A percentile compares a stretch with the other conserved stretches of the same genome.
Conservation (phyloP, 202 grass and related monocot genomes). For the Elaeis oleifera region DNA sequence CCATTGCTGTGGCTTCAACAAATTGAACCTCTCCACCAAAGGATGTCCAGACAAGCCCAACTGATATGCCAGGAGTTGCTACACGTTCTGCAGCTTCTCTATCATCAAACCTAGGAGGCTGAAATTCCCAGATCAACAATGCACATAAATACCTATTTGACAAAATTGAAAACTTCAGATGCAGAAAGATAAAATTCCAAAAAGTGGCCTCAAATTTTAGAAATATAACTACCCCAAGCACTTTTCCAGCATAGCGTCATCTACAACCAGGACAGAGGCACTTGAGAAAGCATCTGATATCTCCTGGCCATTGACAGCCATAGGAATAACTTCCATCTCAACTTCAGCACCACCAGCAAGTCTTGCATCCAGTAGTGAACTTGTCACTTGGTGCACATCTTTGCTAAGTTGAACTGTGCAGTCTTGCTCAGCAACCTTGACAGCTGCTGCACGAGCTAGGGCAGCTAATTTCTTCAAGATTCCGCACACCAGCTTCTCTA, state of each 20-base stretch:
- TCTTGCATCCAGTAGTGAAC: constrained; percentile 56
- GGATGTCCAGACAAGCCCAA: constrained; percentile 93
- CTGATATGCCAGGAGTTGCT: constrained; percentile 69
- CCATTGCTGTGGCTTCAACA: constrained; percentile 87
- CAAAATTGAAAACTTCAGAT: background rate
- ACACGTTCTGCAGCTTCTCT: constrained; percentile 81
- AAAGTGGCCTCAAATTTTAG: background rate
- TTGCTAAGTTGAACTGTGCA: constrained; percentile 66
- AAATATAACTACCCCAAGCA: constrained; percentile 73
- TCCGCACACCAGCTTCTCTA: constrained; percentile 89
- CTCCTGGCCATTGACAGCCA: constrained; percentile 65
- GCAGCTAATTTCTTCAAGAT: constrained; percentile 82
- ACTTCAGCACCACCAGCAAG: constrained; percentile 67
- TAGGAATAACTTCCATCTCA: constrained; percentile 99
- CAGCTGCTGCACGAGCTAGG: constrained; percentile 82
- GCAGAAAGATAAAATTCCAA: background rate
- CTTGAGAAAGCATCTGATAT: constrained; percentile 66
- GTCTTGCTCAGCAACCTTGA: constrained; percentile 78
- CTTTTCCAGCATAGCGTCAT: constrained; percentile 94
- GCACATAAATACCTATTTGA: constrained; percentile 3
- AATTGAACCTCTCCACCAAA: constrained; percentile 95
- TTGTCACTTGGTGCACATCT: constrained; percentile 82
- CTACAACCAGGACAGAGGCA: constrained; percentile 54
- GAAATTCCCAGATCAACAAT: constrained; percentile 20
- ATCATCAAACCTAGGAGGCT: constrained; percentile 95